Conservation (phyloP, 768 basidiomycete genomes). For the Mycena alexandri region DNA sequence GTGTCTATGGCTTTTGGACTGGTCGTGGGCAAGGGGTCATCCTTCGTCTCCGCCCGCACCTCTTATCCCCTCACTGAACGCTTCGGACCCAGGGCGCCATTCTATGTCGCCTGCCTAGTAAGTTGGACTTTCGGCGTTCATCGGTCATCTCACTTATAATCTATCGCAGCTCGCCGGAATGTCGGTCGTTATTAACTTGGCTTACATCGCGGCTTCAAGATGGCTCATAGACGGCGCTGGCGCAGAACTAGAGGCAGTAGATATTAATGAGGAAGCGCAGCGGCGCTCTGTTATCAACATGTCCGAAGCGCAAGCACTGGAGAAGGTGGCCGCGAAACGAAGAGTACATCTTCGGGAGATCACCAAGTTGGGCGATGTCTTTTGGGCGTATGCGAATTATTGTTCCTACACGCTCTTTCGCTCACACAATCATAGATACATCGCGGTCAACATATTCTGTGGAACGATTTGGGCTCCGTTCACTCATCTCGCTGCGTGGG, state of each 20-base stretch:
- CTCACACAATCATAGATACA: conserved; percentile 61
- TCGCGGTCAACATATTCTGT: conserved; percentile 80
- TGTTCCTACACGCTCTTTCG: background rate
- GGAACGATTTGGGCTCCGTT: conserved; percentile 86
- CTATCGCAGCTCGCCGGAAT: conserved; percentile 61
- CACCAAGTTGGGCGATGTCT: conserved; percentile 77
- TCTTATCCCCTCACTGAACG: conserved; percentile 80
- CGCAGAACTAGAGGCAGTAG: conserved; percentile 73
- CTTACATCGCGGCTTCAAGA: conserved; percentile 73
- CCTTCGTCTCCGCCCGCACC: conserved; percentile 81
- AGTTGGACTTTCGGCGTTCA: too few species aligned
- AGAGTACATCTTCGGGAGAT: conserved; percentile 72
- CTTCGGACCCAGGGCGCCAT: conserved; percentile 80
- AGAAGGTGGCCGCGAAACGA: conserved; percentile 75
- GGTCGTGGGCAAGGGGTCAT: conserved; percentile 82
- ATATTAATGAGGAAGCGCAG: conserved; percentile 68
- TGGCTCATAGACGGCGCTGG: conserved; percentile 75
- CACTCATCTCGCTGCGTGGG: conserved; percentile 80
- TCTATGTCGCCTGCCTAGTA: conserved; percentile 63
- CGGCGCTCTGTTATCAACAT: conserved; percentile 58
- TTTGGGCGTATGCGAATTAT: conserved; percentile 73
- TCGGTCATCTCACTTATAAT: too few species aligned
- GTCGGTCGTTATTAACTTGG: conserved; percentile 76
- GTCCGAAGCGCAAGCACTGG: conserved; percentile 71
- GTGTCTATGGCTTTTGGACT: conserved; percentile 87